Base-by-base conservation (phyloP, 257 asterid species). In the Scutellaria barbata region DNA sequence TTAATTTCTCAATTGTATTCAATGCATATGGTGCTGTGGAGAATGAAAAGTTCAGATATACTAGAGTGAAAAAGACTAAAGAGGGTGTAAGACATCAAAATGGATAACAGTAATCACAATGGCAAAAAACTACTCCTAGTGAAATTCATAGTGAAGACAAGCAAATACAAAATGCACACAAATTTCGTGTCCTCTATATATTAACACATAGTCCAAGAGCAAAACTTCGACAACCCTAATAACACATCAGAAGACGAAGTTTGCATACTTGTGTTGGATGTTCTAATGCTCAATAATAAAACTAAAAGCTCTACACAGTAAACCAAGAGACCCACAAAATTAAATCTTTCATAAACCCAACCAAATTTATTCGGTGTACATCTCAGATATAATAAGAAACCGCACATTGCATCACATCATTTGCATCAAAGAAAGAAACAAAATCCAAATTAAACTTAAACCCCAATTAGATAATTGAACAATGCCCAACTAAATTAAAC, bases 1-100 rank as follows among this genome's bases (percentile, higher is more conserved):
- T 22, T 22, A 22, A 22, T 22, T 22, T 22, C 25, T n/a, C n/a
- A n/a, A n/a, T n/a, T n/a, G n/a, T n/a, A n/a, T n/a, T 84, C 84
- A 95, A 48, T 5, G 85, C 97, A 77, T 87, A 95, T n/a, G 98
- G 99, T 57, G 84, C 96, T 95, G 91, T 72, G 42, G 68, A 20
- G 48, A n/a, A 73, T 7, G 48, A 59, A 69, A 42, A 60, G n/a
- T 22, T 66, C 74, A 51, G 69, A 71, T 46, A 30, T 11, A 63
- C 22, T 1, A 10, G 20, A 40, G 33, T 48, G 60, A 9, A n/a
- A n/a, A n/a, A n/a, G n/a, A n/a, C n/a, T 40, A 17, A 58, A 53
- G 37, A 35, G 22, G 41, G 16, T 37, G 7, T 12, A 3, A 47
- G 8, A 45, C 12, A 1, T 45, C 30, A 14, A 43, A 8, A 13